A percentile compares a stretch with the other conserved stretches of the same genome.
These are phyloP conservation scores for Sordaria brevicollis DNA, from an alignment of 495 filamentous ascomycete species.

Conservation along the genomic window DNA sequence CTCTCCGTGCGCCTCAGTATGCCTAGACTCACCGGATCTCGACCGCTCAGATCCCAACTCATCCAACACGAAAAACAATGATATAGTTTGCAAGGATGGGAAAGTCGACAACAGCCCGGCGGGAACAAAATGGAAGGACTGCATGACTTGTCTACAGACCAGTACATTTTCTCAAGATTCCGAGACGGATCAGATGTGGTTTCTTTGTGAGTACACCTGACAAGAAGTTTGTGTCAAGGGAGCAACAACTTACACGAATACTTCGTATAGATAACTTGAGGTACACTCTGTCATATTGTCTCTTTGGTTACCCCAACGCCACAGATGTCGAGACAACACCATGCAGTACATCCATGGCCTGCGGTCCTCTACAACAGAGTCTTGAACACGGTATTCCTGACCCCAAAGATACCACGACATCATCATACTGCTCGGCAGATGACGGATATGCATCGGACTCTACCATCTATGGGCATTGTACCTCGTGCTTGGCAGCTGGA, in stretches of 20 bases:
- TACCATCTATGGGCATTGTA: slow-evolving; percentile 21
- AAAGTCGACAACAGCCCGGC: slow-evolving; percentile 20
- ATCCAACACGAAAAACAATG: slow-evolving; percentile 31
- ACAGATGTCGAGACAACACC: slow-evolving; percentile 25
- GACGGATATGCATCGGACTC: slow-evolving; percentile 15
- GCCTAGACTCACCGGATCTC: slow-evolving; percentile 26
- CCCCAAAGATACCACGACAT: slow-evolving; percentile 20
- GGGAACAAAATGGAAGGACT: slow-evolving; percentile 37
- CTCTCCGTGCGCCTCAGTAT: slow-evolving; percentile 39
- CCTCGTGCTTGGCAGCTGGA: slow-evolving; percentile 28
- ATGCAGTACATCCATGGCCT: slow-evolving; percentile 32
- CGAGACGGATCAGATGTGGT: slow-evolving; percentile 42
- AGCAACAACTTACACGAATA: background rate
- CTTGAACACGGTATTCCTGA: slow-evolving; percentile 22
- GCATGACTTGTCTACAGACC: slow-evolving; percentile 41
- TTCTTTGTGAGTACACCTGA: slow-evolving; percentile 33
- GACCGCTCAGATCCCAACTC: slow-evolving; percentile 35
- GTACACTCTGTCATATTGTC: slow-evolving; percentile 34
- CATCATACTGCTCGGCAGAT: slow-evolving; percentile 29
- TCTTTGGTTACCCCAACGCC: slow-evolving; percentile 37
- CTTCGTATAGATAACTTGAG: slow-evolving; percentile 31
- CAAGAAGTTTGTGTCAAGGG: background rate
- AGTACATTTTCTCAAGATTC: slow-evolving; percentile 32
- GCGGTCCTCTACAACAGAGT: slow-evolving; percentile 22
- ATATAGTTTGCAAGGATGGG: slow-evolving; percentile 36